Base-by-base conservation (phyloP, 441 rosid genomes). In the Omphalea diandra region DNA sequence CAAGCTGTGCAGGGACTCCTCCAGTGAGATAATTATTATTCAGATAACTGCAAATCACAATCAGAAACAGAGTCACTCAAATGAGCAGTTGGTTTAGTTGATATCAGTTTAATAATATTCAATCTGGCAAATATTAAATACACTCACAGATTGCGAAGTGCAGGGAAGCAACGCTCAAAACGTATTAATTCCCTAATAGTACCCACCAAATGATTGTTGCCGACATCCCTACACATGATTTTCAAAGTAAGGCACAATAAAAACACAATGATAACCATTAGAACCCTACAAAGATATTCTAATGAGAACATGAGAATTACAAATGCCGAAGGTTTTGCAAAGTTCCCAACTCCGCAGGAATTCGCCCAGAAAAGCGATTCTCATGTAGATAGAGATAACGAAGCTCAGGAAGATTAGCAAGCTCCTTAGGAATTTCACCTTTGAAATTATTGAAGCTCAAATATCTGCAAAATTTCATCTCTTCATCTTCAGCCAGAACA, bases 391-490 rank as follows among this genome's bases (percentile, higher is more conserved):
- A 89, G 26, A 94, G 94, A 76, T 91, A 94, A 10, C 95, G 91
- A 58, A 91, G 98, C 80, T 90, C 94, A 0, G 97, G 96, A 69
- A 94, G 91, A 73, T 81, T 88, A 36, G 96, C 97, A 54, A 94
- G 80, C 80, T 94, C 99, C 75, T 75, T 89, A 1, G 97, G 97
- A 69, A 94, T 94, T 83, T 94, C 98, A 49, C 99, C 99, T 77
- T 92, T 94, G 75, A 94, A 94, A 75, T 79, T 89, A 75, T 92
- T 94, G 83, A 94, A 94, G 85, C 99, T 92, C 88, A 92, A 72
- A 64, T 88, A 89, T 74, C 99, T 94, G 75, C 49, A 72, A 53
- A 71, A 58, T 12, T 68, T 69, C 49, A 35, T 47, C 46, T 29
- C 63, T 67, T 43, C 65, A 40, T 40, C 26, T 24, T 60, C 72